Evolutionary conservation across 495 filamentous ascomycete species (phyloP).

Genomic region (Alectoria sarmentosa): DNA sequence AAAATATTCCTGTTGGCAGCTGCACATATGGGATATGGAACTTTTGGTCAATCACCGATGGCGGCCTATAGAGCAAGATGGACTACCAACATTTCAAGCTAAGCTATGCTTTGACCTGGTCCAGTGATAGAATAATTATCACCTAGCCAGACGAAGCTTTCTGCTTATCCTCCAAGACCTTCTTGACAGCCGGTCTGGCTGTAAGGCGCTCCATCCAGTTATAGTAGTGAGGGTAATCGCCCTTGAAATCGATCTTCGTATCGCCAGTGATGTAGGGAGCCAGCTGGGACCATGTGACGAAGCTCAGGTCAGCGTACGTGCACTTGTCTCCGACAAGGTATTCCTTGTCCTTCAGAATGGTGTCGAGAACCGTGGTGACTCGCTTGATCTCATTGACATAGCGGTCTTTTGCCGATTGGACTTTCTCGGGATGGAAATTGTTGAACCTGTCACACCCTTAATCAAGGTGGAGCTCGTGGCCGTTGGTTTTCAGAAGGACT

Average conservation of each 20-base stretch:
- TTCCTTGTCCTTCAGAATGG: constrained; percentile 41
- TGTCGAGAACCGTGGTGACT: constrained; percentile 52
- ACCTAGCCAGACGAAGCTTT: constrained; percentile 14
- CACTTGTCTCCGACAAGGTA: constrained; percentile 55
- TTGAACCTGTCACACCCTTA: constrained; percentile 33
- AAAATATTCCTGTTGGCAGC: not conserved
- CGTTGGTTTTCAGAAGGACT: not conserved
- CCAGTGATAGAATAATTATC: not conserved
- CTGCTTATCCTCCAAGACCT: constrained; percentile 34
- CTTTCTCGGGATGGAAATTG: constrained; percentile 47
- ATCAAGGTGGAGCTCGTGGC: not conserved
- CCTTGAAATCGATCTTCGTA: constrained; percentile 26
- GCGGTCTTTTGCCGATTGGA: constrained; percentile 50
- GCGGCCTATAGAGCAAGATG: not conserved
- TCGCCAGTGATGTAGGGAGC: constrained; percentile 21
- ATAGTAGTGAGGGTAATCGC: constrained; percentile 36
- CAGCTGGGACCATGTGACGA: constrained; percentile 45
- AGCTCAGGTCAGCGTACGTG: constrained; percentile 54
- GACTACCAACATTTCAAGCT: too few relatives aligned
- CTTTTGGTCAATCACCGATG: not conserved
- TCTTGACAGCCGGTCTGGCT: constrained; percentile 35
- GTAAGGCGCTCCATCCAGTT: constrained; percentile 41
- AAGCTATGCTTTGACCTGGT: not conserved
- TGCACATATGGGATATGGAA: not conserved
- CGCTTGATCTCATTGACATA: constrained; percentile 56